Percentiles rank a stretch among this genome's conserved stretches.
Evolutionary conservation across 495 filamentous ascomycete genomes (phyloP).

Genomic region (Trichoderma orchidacearum): DNA sequence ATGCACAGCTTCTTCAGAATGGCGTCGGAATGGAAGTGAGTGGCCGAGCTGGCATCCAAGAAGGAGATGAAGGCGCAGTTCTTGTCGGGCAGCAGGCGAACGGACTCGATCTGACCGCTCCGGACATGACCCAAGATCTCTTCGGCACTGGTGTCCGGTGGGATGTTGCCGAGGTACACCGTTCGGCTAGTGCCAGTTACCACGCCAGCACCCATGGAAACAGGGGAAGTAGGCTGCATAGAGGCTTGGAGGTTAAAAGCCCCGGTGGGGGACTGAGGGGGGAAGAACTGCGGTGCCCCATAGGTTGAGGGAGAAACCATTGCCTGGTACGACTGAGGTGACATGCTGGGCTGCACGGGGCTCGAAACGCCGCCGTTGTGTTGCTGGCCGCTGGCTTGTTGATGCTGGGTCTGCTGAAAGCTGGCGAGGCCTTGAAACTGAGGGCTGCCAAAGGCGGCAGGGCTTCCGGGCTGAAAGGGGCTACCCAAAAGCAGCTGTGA

Average conservation of each 20-base stretch:
- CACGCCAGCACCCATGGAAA: constrained; percentile 61
- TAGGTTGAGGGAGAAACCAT: constrained; percentile 65
- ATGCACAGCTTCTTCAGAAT: constrained; percentile 98
- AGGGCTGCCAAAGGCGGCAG: constrained; percentile 74
- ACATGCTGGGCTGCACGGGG: constrained; percentile 40
- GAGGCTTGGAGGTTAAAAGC: constrained; percentile 42
- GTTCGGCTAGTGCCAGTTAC: constrained; percentile 88
- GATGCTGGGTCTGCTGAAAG: constrained; percentile 56
- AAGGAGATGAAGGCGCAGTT: constrained; percentile 99
- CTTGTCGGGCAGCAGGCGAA: constrained; percentile 91
- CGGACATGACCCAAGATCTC: constrained; percentile 95
- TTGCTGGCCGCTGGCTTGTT: constrained; percentile 46
- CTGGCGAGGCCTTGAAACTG: constrained; percentile 76
- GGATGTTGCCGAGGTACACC: constrained; percentile 95
- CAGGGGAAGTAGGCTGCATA: constrained; percentile 46
- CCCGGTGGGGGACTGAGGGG: constrained; percentile 69
- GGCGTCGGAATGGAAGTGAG: constrained; percentile 97
- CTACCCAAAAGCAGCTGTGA: constrained; percentile 90
- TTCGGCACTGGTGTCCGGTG: constrained; percentile 93
- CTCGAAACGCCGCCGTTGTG: constrained; percentile 35
- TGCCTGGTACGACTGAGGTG: constrained; percentile 61
- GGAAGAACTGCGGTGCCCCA: constrained; percentile 60
- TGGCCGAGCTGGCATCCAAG: constrained; percentile 89
- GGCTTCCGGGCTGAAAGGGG: constrained; percentile 91
- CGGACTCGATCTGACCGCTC: constrained; percentile 97